Base-by-base conservation (phyloP, 2,329 filamentous ascomycete genomes). In the Penicillium sp. region DNA sequence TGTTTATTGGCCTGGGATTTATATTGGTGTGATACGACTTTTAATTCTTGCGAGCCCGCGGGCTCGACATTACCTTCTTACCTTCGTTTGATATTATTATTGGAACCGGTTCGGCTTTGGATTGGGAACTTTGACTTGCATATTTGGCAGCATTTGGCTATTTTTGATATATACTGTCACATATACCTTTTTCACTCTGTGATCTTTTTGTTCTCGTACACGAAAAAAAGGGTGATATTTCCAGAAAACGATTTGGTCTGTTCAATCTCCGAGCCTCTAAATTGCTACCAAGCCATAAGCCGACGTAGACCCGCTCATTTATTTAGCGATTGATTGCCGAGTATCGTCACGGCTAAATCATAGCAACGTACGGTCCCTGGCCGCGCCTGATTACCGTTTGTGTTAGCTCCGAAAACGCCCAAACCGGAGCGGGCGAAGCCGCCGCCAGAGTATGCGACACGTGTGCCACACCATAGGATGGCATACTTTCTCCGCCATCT, bases 91-190 rank as follows among this genome's bases (percentile, higher is more conserved):
- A 55, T 48, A 58, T 42, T 44, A 45, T 50, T 54, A 19, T 43
- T 50, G 55, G 56, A 53, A 55, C 60, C 53, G 60, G 57, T 31
- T 58, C 43, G 59, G 59, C 59, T 57, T 58, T 56, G 45, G 49
- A 58, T 57, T 62, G 52, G 64, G 57, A 62, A 61, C 58, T 66
- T 67, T 43, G 60, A 64, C 65, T 62, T 67, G 62, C 60, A 66
- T 65, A 62, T 69, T 67, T 65, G 63, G 62, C 62, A 69, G 68
- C 65, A 69, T 56, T 57, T 60, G 51, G 53, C 53, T 63, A 57
- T 45, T 53, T 53, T 53, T 53, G 58, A 65, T 68, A 68, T 64
- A 69, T 60, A 67, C 54, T 62, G 58, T 64, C 58, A 67, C 67
- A 61, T 70, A 62, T 58, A 59, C 31, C 45, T 63, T 54, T 47